Evolutionary conservation across 1,284 basidiomycete genomes (phyloP), one percentile per base, ranked within the genome.

Genomic region (Fistulina hepatica): DNA sequence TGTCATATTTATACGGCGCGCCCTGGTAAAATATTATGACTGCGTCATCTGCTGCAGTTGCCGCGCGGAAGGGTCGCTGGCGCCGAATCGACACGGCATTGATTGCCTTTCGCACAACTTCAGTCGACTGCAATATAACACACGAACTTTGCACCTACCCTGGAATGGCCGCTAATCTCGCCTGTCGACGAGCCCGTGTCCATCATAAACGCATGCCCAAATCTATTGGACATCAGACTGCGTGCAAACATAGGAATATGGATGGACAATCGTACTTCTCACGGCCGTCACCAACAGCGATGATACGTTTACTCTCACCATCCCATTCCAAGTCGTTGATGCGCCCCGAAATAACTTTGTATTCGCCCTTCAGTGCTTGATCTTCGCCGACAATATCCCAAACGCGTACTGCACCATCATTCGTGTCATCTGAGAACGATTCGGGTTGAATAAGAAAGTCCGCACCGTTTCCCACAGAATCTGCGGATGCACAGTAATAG

Each of bases 271-370:
- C 75, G 46, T 43, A 90, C 81, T 81, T 85, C 53, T 93, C 93
- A 45, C 80, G 73, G 27, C 94, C 94, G 45, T 97, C 90, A 34
- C 95, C 95, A n/a, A 92, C 94, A 12, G 83, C 91, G 35, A 97
- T 84, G 48, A 99, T 83, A 11, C 95, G 76, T 60, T 97, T 95
- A 53, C 85, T 89, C 58, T 98, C 95, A 3, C 84, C 85, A 53
- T 98, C 95, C 92, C 93, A 97, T 15, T 82, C 81, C 5, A 98
- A 71, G 60, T 98, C 95, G 51, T 92, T 93, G 51, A 98, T 75
- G 40, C 71, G 73, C 3, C 91, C 92, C 2, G 79, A 75, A 30
- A 98, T 63, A 7, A 83, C 84, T 53, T 77, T 84, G 52, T 81
- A 82, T 51, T 91, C 89, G 24, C 78, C 77, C 58, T 95, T 97